Conservation (phyloP, 768 basidiomycete genomes). For the Calvatia gigantea region DNA sequence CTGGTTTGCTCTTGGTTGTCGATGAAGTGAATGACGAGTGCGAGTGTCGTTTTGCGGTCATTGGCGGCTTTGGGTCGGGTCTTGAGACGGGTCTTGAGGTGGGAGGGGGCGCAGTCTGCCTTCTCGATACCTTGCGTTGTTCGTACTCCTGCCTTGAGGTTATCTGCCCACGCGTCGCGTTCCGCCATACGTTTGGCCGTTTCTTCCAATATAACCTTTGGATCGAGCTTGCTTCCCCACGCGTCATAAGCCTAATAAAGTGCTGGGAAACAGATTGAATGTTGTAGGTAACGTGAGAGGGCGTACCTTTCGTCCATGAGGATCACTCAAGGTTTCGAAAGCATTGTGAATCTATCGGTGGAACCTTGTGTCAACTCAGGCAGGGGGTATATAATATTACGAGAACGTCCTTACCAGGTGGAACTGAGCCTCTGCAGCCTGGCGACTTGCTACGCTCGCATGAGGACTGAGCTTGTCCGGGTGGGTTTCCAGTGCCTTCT, state of each 20-base stretch:
- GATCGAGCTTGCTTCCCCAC: constrained; percentile 12
- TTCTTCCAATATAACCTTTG: constrained; percentile 8
- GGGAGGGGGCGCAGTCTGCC: not conserved
- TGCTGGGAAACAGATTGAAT: not conserved
- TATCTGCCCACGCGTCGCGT: constrained; percentile 15
- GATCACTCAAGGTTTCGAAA: constrained; percentile 56
- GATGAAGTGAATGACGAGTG: not conserved
- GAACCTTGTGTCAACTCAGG: not conserved
- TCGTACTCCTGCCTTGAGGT: constrained; percentile 12
- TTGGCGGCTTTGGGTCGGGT: constrained; percentile 3
- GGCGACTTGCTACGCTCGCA: constrained; percentile 48
- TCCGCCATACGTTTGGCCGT: constrained; percentile 14
- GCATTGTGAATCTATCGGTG: constrained; percentile 54
- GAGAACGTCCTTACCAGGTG: constrained; percentile 43
- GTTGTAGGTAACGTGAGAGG: not conserved
- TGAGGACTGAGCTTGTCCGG: constrained; percentile 65
- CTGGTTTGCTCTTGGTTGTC: not conserved
- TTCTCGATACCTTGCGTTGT: constrained; percentile 3
- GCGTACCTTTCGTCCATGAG: constrained; percentile 50
- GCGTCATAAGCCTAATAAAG: constrained; percentile 10
- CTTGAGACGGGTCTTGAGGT: not conserved
- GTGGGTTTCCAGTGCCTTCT: constrained; percentile 66
- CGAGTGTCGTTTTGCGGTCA: not conserved
- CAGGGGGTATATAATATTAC: not conserved
- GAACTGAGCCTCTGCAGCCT: constrained; percentile 54